A percentile compares a stretch with the other conserved stretches of the same genome.
These are phyloP conservation scores for Nelumbo lutea DNA, from an alignment of 164 flowering plant species.

Conservation along the genomic window DNA sequence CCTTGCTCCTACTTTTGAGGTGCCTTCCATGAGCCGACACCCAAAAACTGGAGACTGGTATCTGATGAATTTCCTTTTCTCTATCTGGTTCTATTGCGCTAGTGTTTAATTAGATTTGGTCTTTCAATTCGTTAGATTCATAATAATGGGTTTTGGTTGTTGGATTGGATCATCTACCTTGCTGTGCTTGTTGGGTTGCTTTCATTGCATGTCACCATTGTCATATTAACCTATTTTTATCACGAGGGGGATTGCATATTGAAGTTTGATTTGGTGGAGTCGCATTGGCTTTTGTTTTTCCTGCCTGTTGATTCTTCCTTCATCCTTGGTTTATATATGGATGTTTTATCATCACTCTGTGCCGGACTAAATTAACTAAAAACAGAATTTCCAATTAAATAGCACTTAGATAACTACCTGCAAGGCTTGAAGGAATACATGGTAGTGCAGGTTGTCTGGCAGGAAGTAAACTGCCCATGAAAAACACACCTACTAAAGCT, in stretches of 20 bases:
- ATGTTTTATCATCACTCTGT: background rate
- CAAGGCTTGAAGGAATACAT: background rate
- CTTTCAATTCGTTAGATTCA: background rate
- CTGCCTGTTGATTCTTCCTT: background rate
- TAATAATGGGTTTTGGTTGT: background rate
- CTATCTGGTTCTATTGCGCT: background rate
- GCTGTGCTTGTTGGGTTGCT: background rate
- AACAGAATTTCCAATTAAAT: background rate
- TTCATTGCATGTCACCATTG: background rate
- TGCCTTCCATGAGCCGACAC: constrained; percentile 96
- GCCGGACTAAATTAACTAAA: background rate
- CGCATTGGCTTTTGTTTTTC: background rate
- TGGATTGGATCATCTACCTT: background rate
- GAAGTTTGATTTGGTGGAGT: background rate
- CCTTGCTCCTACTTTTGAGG: constrained; percentile 91
- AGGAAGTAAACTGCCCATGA: background rate
- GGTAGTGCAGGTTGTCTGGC: background rate
- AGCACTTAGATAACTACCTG: background rate
- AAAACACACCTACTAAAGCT: background rate
- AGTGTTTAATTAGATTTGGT: too few relatives aligned
- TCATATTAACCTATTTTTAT: background rate
- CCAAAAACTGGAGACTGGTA: constrained; percentile 97
- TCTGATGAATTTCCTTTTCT: background rate
- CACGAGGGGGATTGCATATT: background rate
- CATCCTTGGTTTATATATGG: background rate